Percentiles rank a stretch among this genome's conserved stretches.
Evolutionary conservation across 345 rosid genomes (phyloP).

Genomic region (Salix koriyanagi): DNA sequence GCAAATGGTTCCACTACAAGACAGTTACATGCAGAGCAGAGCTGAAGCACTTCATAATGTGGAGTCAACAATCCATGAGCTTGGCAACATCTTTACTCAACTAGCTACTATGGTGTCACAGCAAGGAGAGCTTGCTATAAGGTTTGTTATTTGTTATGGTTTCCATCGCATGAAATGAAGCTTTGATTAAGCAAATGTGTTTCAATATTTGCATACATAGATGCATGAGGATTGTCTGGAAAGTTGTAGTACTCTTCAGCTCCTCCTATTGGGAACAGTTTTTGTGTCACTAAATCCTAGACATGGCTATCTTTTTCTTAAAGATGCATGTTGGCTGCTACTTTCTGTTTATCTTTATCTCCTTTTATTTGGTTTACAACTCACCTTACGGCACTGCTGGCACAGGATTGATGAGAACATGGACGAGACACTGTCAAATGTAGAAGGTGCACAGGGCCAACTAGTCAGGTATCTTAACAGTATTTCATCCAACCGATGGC

Average conservation of each 20-base stretch:
- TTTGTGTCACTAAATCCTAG: not conserved
- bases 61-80: constrained; percentile 83
- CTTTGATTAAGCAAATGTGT: not conserved
- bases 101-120: constrained; percentile 84
- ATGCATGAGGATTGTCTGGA: not conserved
- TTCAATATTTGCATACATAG: not conserved
- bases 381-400: not conserved
- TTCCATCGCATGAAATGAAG: not conserved
- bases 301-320: not conserved
- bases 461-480: constrained; percentile 65
- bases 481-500: constrained; percentile 77
- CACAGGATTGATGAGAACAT: constrained; percentile 76
- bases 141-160: constrained; percentile 33
- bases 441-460: constrained; percentile 76
- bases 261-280: not conserved
- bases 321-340: not conserved
- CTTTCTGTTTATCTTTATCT: not conserved
- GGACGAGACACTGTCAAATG: constrained; percentile 65
- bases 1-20: constrained; percentile 70
- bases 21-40: constrained; percentile 77
- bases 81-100: constrained; percentile 67
- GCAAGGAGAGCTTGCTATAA: constrained; percentile 87
- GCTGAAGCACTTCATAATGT: constrained; percentile 79
- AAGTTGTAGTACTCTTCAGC: not conserved
- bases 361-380: not conserved